phyloP scores from a whole-genome alignment of 176 grass and related monocot species.

The Musa troglodytarum region DNA sequence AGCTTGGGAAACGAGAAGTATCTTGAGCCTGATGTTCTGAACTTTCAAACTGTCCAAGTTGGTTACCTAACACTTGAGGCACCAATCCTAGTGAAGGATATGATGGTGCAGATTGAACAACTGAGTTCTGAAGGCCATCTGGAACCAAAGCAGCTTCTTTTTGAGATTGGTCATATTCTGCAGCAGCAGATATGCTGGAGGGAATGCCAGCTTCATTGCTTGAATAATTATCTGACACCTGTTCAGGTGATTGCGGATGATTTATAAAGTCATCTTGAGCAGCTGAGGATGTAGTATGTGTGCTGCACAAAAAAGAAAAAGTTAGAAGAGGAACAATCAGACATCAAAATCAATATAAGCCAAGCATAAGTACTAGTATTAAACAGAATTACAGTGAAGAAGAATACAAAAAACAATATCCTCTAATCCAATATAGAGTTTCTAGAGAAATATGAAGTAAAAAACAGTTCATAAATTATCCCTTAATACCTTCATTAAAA shows the following conservation, averaged over 20 bases:
- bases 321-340: not conserved
- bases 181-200: slow-evolving; percentile 6
- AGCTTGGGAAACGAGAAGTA: slow-evolving; percentile 27
- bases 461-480: no score
- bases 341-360: not conserved
- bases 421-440: no score
- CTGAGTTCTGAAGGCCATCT: slow-evolving; percentile 21
- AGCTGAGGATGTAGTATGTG: slow-evolving; percentile 22
- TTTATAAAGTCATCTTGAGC: slow-evolving; percentile 18
- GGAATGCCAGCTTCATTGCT: slow-evolving; percentile 19
- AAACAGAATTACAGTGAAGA: not conserved
- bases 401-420: no score
- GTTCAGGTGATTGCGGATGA: slow-evolving; percentile 21
- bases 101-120: slow-evolving; percentile 23
- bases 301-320: slow-evolving; percentile 33
- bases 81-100: slow-evolving; percentile 37
- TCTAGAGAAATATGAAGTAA: no score
- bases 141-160: slow-evolving; percentile 23
- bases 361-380: not conserved
- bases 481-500: no score
- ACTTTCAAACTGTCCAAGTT: slow-evolving; percentile 37
- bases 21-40: slow-evolving; percentile 36
- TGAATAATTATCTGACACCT: slow-evolving; percentile 28
- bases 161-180: slow-evolving; percentile 32
- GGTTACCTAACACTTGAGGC: slow-evolving; percentile 30